phyloP scores from a whole-genome alignment of 2,329 filamentous ascomycete genomes.

The Arthroderma uncinatum region DNA sequence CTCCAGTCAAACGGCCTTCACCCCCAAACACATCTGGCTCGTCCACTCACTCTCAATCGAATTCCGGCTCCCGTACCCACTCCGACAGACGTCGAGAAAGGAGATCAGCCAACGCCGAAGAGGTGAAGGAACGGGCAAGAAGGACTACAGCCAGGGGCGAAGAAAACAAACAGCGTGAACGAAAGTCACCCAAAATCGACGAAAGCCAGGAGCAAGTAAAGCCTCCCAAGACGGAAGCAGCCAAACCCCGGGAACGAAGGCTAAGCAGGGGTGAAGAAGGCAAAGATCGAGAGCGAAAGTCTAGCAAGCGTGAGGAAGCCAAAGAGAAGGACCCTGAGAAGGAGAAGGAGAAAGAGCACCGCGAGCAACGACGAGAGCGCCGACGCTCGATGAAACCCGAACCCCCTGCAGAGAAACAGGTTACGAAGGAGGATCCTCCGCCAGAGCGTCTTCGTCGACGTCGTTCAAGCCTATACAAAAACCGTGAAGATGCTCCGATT shows the following conservation, averaged over 20 bases:
- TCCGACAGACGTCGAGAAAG: constrained; percentile 2
- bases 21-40: constrained; percentile 23
- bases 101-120: not conserved
- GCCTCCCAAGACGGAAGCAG: not conserved
- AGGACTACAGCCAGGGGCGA: not conserved
- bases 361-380: constrained; percentile 1
- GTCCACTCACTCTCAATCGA: constrained; percentile 22
- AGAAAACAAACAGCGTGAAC: not conserved
- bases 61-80: constrained; percentile 11
- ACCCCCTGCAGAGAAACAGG: not conserved
- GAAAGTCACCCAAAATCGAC: not conserved
- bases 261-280: not conserved
- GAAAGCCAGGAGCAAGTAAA: not conserved
- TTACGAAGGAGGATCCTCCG: not conserved
- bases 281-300: not conserved
- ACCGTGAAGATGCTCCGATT: not conserved
- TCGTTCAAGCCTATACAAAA: not conserved
- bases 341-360: not conserved
- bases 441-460: constrained; percentile 1
- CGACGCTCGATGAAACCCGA: not conserved
- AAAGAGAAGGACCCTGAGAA: not conserved
- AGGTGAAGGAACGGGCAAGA: not conserved
- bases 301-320: not conserved
- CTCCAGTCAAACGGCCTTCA: constrained; percentile 11
- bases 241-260: not conserved